Base-by-base conservation (phyloP, 2,329 filamentous ascomycete species). In the Ascochyta koolunga region DNA sequence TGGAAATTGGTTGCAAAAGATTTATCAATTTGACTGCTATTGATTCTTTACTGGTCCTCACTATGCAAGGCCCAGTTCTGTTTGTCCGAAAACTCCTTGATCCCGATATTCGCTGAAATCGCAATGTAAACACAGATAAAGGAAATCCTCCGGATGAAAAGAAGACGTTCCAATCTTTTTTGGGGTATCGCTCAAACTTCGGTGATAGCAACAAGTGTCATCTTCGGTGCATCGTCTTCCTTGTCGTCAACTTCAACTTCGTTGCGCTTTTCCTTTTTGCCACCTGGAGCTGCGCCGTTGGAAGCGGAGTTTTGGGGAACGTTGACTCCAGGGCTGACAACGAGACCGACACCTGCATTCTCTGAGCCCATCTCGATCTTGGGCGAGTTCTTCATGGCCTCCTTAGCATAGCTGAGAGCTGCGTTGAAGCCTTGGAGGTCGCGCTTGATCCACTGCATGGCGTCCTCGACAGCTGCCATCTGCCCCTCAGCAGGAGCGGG, bases 341-440 rank as follows among this genome's bases (percentile, higher is more conserved):
- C 56, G 24, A 76, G 70, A 60, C 71, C 71, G 38, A 76, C 67
- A 59, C 79, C 79, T 16, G 78, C 74, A 50, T 73, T 73, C 52
- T 76, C 75, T 22, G 79, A 80, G 50, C 80, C 80, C 36, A 82
- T 72, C 67, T 82, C 74, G 38, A 82, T 66, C 71, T 80, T 79
- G 58, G 80, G 80, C 31, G 71, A 68, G 62, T 79, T 78, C 64
- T 71, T 72, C 67, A 79, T 69, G 18, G 79, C 79, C 37, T 75
- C 76, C 60, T 79, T 75, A 48, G 80, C 79, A 58, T 74, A 82
- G 42, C 61, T 70, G 15, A 82, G 76, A 1, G 80, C 80, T 13
- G 77, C 75, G 58, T 79, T 74, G 68, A 82, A 82, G 45, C 79
- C 77, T 54, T 74, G 63, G 32, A 82, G 69, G 56, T 82, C 79